Evolutionary conservation across 805 yeast genomes (phyloP).

Genomic region (Starmera dryadoides): DNA sequence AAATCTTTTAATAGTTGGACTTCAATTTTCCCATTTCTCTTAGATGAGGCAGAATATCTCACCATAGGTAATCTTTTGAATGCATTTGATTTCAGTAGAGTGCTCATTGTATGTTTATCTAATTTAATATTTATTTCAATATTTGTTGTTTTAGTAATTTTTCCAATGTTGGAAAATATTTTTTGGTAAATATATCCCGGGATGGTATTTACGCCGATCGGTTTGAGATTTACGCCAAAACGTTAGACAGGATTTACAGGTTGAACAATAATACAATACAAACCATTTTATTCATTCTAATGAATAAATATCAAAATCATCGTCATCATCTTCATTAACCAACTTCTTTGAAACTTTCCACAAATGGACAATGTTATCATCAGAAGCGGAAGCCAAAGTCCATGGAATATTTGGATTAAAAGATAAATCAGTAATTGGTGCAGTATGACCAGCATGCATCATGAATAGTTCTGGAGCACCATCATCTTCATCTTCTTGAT

Average conservation of each 20-base stretch:
- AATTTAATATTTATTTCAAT: too few species aligned
- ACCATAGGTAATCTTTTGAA: conserved; percentile 22
- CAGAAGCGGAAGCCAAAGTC: conserved; percentile 56
- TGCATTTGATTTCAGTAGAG: conserved; percentile 4
- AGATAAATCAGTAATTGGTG: conserved; percentile 64
- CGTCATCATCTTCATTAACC: conserved; percentile 19
- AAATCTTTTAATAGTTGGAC: conserved; percentile 74
- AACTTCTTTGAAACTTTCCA: conserved; percentile 34
- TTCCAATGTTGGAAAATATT: background rate
- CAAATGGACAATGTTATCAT: conserved; percentile 37
- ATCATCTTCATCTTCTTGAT: conserved; percentile 83
- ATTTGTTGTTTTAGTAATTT: background rate
- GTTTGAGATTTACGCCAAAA: background rate
- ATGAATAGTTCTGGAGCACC: conserved; percentile 83
- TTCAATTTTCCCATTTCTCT: conserved; percentile 47
- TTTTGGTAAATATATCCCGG: background rate
- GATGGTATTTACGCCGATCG: conserved; percentile 2
- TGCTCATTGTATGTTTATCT: conserved; percentile 3
- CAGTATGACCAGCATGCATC: conserved; percentile 92
- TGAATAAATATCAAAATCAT: conserved; percentile 13
- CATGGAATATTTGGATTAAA: conserved; percentile 68
- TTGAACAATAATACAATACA: too few species aligned
- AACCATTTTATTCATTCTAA: conserved; percentile 11
- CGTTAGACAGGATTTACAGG: too few species aligned
- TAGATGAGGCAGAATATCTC: conserved; percentile 39